A percentile compares a stretch with the other conserved stretches of the same genome.
Evolutionary conservation across 805 yeast species (phyloP).

Genomic region (Wickerhamia fluorescens): DNA sequence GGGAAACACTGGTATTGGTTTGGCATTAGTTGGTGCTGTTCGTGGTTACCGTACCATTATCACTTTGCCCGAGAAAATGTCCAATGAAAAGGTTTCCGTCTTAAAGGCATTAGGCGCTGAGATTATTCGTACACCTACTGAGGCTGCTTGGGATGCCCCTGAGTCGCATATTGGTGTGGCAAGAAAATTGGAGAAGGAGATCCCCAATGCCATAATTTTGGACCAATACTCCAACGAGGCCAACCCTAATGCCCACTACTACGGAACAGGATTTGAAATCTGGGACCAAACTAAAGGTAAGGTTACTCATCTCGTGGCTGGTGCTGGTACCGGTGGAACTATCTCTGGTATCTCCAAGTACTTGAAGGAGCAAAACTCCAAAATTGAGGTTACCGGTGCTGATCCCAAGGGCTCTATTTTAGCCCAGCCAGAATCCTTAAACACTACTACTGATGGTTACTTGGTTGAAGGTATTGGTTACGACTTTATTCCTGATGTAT

Average conservation of each 20-base stretch:
- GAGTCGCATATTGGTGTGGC: conserved; percentile 91
- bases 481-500: conserved; percentile 79
- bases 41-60: conserved; percentile 82
- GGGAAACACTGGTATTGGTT: conserved; percentile 88
- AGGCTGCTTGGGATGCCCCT: conserved; percentile 90
- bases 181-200: conserved; percentile 68
- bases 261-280: conserved; percentile 79
- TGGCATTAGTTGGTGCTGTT: conserved; percentile 82
- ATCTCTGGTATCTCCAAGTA: conserved; percentile 84
- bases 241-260: conserved; percentile 80
- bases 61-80: conserved; percentile 88
- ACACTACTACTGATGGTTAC: conserved; percentile 51
- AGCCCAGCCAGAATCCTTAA: conserved; percentile 71
- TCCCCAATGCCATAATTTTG: conserved; percentile 75
- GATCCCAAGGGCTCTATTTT: conserved; percentile 85
- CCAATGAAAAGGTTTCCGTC: conserved; percentile 83
- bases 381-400: conserved; percentile 64
- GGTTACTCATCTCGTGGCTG: conserved; percentile 72
- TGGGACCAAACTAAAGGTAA: conserved; percentile 73
- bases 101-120: conserved; percentile 87
- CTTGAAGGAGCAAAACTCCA: conserved; percentile 63
- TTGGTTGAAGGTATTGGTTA: conserved; percentile 90
- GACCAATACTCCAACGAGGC: conserved; percentile 76
- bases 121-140: conserved; percentile 85
- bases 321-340: conserved; percentile 97